Percentiles rank a stretch among this genome's conserved stretches.
These are phyloP conservation scores for Mucuna pruriens DNA, from an alignment of 306 rosid species.

Conservation along the genomic window DNA sequence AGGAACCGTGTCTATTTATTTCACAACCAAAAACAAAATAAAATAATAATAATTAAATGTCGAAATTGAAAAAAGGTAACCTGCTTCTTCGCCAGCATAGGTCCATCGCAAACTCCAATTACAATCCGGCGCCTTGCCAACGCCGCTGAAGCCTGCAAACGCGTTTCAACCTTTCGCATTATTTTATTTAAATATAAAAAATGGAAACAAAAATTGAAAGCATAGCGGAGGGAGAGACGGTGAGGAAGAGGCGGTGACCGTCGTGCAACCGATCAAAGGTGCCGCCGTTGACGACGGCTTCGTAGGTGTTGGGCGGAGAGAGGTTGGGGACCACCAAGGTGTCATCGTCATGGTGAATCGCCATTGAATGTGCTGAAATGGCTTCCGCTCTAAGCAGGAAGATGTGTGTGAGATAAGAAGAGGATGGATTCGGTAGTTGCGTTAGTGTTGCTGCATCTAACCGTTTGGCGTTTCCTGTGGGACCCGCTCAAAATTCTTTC, in stretches of 20 bases:
- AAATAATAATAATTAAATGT: background rate
- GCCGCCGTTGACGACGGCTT: conserved; percentile 86
- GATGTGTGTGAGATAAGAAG: no score
- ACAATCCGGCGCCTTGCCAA: conserved; percentile 70
- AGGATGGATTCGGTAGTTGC: no score
- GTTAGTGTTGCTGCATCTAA: no score
- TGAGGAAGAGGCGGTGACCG: conserved; percentile 93
- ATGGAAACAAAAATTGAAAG: background rate
- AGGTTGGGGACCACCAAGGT: conserved; percentile 48
- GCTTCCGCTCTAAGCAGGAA: conserved; percentile 4
- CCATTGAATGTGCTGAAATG: conserved; percentile 45
- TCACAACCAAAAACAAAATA: background rate
- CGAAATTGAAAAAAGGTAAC: conserved; percentile 34
- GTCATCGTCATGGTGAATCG: conserved; percentile 59
- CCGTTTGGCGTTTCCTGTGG: no score
- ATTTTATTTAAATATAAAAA: background rate
- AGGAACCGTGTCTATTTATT: background rate
- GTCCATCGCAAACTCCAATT: conserved; percentile 86
- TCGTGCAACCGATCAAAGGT: conserved; percentile 92
- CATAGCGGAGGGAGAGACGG: conserved; percentile 45
- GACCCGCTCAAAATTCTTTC: no score
- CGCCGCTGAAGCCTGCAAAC: conserved; percentile 71
- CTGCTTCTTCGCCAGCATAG: conserved; percentile 82
- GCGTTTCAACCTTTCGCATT: background rate
- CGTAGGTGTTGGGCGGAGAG: conserved; percentile 78